These are phyloP conservation scores for Tylopilus subfusipes DNA, from an alignment of 768 basidiomycete species.

Conservation along the genomic window DNA sequence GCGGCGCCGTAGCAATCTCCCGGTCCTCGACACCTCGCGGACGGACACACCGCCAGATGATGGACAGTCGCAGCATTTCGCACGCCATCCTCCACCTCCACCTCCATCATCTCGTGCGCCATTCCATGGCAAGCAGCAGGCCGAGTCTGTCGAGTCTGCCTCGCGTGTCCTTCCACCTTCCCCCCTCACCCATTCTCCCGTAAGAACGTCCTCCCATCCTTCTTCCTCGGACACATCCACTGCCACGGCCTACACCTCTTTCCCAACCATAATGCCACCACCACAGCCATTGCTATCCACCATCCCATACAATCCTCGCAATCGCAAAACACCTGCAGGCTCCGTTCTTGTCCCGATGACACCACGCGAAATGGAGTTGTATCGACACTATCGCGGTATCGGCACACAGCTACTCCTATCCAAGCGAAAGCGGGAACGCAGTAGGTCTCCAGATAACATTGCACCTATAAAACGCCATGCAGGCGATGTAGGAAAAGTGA, in stretches of 20 bases:
- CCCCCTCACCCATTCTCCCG: constrained; percentile 29
- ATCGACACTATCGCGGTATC: constrained; percentile 52
- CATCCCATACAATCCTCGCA: constrained; percentile 63
- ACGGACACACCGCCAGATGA: constrained; percentile 25
- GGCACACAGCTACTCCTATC: constrained; percentile 49
- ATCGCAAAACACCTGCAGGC: constrained; percentile 55
- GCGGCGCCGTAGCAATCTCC: constrained; percentile 30
- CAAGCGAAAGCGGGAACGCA: constrained; percentile 51
- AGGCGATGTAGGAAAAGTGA: constrained; percentile 71
- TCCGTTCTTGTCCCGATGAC: constrained; percentile 66
- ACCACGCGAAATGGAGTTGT: constrained; percentile 56
- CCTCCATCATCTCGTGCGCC: constrained; percentile 20
- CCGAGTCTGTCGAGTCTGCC: constrained; percentile 22
- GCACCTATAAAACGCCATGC: constrained; percentile 50
- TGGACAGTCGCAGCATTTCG: constrained; percentile 20
- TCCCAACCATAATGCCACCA: constrained; percentile 31
- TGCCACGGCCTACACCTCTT: constrained; percentile 28
- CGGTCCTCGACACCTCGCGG: constrained; percentile 32
- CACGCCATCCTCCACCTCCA: constrained; percentile 21
- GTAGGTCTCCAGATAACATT: constrained; percentile 36
- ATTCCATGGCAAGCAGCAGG: constrained; percentile 19
- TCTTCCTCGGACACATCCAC: constrained; percentile 33
- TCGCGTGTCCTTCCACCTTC: constrained; percentile 28
- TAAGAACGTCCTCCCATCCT: constrained; percentile 29
- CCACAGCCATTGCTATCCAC: constrained; percentile 26